Evolutionary conservation across 2,329 filamentous ascomycete genomes (phyloP).

Genomic region (Colletotrichum sp.): DNA sequence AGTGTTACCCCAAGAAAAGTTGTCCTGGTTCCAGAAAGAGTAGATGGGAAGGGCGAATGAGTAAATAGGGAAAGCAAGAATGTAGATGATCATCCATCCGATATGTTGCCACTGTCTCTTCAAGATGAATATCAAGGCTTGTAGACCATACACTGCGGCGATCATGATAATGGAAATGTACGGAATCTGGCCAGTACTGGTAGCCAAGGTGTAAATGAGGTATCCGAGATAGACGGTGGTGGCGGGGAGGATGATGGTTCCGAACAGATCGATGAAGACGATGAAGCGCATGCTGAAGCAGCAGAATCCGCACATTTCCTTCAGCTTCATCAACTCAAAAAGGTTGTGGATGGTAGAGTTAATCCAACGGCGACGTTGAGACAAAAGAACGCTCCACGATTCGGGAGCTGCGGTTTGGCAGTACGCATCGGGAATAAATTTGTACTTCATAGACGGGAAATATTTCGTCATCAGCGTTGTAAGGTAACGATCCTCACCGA

Average conservation of each 20-base stretch:
- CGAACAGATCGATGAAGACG: slow-evolving; percentile 91
- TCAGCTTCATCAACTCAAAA: slow-evolving; percentile 85
- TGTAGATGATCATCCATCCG: slow-evolving; percentile 99
- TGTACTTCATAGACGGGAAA: slow-evolving; percentile 94
- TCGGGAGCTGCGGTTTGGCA: slow-evolving; percentile 94
- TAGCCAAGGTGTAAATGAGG: slow-evolving; percentile 80
- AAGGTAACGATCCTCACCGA: slow-evolving; percentile 96
- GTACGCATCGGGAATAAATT: slow-evolving; percentile 92
- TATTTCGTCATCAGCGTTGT: slow-evolving; percentile 98
- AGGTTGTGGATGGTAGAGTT: slow-evolving; percentile 99
- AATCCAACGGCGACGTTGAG: slow-evolving; percentile 99
- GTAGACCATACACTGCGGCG: slow-evolving; percentile 91
- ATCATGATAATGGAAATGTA: slow-evolving; percentile 88
- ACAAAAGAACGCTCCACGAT: slow-evolving; percentile 90
- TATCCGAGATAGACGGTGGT: slow-evolving; percentile 88
- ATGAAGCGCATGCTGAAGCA: slow-evolving; percentile 98
- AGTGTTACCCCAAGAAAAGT: slow-evolving; percentile 98
- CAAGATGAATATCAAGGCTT: slow-evolving; percentile 94
- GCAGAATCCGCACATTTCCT: slow-evolving; percentile 98
- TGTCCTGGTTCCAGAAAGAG: slow-evolving; percentile 99
- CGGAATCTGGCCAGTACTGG: slow-evolving; percentile 76
- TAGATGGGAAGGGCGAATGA: slow-evolving; percentile 91
- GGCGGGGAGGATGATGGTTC: slow-evolving; percentile 89
- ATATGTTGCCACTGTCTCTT: slow-evolving; percentile 98
- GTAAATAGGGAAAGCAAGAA: slow-evolving; percentile 94